These are phyloP conservation scores for Diaporthe vaccinii DNA, from an alignment of 2,329 filamentous ascomycete genomes.

Conservation along the genomic window DNA sequence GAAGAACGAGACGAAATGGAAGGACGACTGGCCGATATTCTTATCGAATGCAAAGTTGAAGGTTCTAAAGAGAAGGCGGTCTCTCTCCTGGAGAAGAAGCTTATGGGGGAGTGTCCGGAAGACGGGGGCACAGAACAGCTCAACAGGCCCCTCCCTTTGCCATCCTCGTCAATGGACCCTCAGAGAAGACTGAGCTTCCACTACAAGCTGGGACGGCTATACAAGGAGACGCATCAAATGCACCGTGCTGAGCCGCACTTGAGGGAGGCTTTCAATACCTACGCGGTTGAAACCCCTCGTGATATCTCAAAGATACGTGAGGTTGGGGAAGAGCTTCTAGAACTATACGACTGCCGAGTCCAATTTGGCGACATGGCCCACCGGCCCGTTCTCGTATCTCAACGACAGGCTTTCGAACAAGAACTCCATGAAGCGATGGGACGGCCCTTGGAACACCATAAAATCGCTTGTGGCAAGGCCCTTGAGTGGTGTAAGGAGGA, in stretches of 20 bases:
- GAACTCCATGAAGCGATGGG: conserved; percentile 25
- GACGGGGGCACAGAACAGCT: not conserved
- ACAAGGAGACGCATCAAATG: conserved; percentile 27
- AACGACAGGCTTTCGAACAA: conserved; percentile 7
- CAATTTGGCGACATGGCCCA: not conserved
- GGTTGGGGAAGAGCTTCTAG: conserved; percentile 6
- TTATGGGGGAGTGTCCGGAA: not conserved
- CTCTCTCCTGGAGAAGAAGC: not conserved
- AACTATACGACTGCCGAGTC: conserved; percentile 11
- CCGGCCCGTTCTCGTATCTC: conserved; percentile 17
- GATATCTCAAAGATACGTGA: not conserved
- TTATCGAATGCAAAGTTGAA: conserved; percentile 15
- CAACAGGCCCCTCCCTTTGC: not conserved
- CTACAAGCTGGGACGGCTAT: conserved; percentile 30
- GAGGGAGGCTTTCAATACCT: conserved; percentile 19
- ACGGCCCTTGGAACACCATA: not conserved
- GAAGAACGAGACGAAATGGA: conserved; percentile 21
- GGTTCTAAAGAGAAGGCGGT: conserved; percentile 1
- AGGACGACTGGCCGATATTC: conserved; percentile 19
- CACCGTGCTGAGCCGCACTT: conserved; percentile 7
- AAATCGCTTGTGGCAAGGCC: not conserved
- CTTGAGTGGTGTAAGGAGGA: conserved; percentile 20
- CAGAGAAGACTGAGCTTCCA: not conserved
- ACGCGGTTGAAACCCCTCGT: not conserved
- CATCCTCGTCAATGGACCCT: not conserved